Evolutionary conservation across 2,329 filamentous ascomycete species (phyloP).

Genomic region (Tolypocladium paradoxum): DNA sequence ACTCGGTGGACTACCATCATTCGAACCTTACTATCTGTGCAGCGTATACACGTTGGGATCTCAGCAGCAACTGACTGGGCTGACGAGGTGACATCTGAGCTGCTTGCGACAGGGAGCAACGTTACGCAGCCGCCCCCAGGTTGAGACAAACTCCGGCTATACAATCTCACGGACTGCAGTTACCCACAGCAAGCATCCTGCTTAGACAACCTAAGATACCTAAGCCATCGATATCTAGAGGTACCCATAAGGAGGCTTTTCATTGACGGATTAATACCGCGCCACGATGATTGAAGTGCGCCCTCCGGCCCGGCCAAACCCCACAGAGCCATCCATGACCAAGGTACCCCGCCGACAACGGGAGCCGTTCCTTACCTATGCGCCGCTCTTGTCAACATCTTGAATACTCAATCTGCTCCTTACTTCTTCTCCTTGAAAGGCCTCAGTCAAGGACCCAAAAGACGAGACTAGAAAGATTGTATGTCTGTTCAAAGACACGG

Average conservation of each 20-base stretch:
- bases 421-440: neutral
- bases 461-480: neutral
- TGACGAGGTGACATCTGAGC: neutral
- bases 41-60: too few species aligned
- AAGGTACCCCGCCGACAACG: neutral
- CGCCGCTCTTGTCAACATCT: neutral
- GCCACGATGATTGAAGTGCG: too few species aligned
- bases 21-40: too few species aligned
- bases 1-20: neutral
- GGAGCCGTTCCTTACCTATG: neutral
- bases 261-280: neutral
- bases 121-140: too few species aligned
- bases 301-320: too few species aligned
- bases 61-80: neutral
- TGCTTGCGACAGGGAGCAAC: too few species aligned
- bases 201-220: too few species aligned
- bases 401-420: neutral
- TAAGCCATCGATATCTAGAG: too few species aligned
- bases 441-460: neutral
- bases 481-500: neutral
- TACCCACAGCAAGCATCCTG: too few species aligned
- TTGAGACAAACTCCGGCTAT: too few species aligned
- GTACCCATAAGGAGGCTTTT: neutral
- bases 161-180: too few species aligned
- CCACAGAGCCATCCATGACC: neutral